Percentiles rank a stretch among this genome's conserved stretches.
These are phyloP conservation scores for Breviolum minutum DNA, from an alignment of 73 alveolate species.

Conservation along the genomic window DNA sequence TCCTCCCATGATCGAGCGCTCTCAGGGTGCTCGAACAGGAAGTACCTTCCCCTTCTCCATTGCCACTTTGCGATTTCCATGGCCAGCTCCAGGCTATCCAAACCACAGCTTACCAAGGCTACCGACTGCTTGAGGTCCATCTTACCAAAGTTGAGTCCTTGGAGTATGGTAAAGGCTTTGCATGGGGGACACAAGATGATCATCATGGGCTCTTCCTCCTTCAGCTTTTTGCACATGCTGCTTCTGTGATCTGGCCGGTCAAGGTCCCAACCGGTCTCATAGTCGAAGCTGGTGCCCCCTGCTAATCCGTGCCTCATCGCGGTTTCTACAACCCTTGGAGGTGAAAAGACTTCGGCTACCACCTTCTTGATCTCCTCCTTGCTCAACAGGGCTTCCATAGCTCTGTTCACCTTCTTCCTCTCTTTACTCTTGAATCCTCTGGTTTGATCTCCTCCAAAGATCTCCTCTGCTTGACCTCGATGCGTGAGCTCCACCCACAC, in stretches of 20 bases:
- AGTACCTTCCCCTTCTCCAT: background rate
- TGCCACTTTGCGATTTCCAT: background rate
- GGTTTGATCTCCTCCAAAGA: background rate
- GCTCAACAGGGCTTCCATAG: background rate
- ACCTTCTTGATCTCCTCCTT: background rate
- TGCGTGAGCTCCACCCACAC: background rate
- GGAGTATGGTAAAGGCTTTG: background rate
- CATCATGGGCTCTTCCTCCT: background rate
- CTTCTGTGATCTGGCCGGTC: background rate
- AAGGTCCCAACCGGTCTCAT: background rate
- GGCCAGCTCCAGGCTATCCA: background rate
- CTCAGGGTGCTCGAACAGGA: background rate
- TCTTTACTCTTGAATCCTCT: background rate
- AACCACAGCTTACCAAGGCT: background rate
- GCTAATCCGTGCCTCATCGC: background rate
- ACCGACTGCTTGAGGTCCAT: background rate
- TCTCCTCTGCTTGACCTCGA: background rate
- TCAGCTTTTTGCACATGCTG: background rate
- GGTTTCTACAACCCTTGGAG: background rate
- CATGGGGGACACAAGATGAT: background rate
- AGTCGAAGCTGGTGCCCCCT: background rate
- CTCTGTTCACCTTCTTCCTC: background rate
- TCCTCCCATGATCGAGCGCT: background rate
- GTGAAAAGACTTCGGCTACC: background rate
- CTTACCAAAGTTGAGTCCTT: background rate